Percentiles rank a stretch among this genome's conserved stretches.
phyloP scores from a whole-genome alignment of 176 grass and related monocot species.

The Chrysopogon serrulatus region DNA sequence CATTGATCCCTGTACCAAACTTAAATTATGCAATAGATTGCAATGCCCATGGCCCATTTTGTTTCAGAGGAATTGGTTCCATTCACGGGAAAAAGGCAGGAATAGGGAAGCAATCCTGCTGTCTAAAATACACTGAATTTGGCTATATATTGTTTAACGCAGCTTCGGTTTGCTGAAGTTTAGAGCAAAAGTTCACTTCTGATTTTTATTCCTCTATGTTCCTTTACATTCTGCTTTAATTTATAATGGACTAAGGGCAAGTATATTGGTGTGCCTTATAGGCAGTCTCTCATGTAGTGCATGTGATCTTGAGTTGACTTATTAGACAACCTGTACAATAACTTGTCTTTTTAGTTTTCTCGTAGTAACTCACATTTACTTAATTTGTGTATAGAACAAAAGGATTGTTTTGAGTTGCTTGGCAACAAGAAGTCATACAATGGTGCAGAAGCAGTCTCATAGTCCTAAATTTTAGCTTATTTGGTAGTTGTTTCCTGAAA shows the following conservation, averaged over 20 bases:
- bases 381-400: not conserved
- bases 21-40: not conserved
- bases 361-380: not conserved
- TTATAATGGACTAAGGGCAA: not conserved
- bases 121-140: not conserved
- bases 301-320: not conserved
- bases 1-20: not conserved
- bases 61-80: no score
- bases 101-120: no score
- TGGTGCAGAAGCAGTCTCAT: not conserved
- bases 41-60: not conserved
- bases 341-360: not conserved
- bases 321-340: not conserved
- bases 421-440: not conserved
- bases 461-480: not conserved
- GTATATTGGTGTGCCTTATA: not conserved
- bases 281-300: not conserved
- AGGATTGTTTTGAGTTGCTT: not conserved
- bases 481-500: not conserved
- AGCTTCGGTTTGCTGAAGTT: not conserved
- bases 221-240: not conserved
- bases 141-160: not conserved
- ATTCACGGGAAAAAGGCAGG: no score
- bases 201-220: constrained; percentile 2
- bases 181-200: not conserved